A percentile compares a stretch with the other conserved stretches of the same genome.
These are phyloP conservation scores for Gonium pectorale DNA, from an alignment of 139 green algal species.

Conservation along the genomic window DNA sequence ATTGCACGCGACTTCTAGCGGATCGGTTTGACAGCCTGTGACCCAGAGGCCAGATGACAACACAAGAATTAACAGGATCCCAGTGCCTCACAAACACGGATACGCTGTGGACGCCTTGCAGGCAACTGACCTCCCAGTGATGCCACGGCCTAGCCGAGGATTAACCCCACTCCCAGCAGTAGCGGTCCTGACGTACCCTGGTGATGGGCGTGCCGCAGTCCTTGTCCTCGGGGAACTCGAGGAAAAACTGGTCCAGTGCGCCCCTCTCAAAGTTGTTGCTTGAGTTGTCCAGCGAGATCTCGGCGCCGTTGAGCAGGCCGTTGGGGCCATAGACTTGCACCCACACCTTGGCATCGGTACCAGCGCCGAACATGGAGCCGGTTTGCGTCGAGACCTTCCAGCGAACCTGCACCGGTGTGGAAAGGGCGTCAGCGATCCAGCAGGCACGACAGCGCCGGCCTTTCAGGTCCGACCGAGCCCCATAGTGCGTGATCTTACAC, in stretches of 20 bases:
- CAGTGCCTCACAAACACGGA: too few species aligned
- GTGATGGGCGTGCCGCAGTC: conserved; percentile 61
- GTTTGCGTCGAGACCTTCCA: conserved; percentile 59
- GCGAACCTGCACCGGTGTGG: conserved; percentile 12
- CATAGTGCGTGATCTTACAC: too few species aligned
- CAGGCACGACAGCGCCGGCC: too few species aligned
- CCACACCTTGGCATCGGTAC: conserved; percentile 64
- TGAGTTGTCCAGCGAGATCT: conserved; percentile 53
- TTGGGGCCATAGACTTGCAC: conserved; percentile 53
- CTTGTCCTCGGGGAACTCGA: conserved; percentile 55
- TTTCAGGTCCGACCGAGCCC: too few species aligned
- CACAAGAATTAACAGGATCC: too few species aligned
- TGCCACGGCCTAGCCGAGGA: too few species aligned
- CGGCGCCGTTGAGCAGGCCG: conserved; percentile 58
- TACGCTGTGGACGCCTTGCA: too few species aligned
- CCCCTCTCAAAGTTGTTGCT: conserved; percentile 51
- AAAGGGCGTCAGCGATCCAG: too few species aligned
- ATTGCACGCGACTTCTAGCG: too few species aligned
- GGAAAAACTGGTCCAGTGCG: conserved; percentile 53
- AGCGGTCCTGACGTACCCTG: conserved; percentile 38
- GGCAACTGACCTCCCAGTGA: too few species aligned
- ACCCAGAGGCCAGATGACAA: not conserved
- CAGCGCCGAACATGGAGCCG: conserved; percentile 57
- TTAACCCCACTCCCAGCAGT: too few species aligned
- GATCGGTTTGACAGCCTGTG: too few species aligned